Percentiles rank a stretch among this genome's conserved stretches.
Evolutionary conservation across 2,329 filamentous ascomycete genomes (phyloP).

Genomic region (Penicillium decumbens): DNA sequence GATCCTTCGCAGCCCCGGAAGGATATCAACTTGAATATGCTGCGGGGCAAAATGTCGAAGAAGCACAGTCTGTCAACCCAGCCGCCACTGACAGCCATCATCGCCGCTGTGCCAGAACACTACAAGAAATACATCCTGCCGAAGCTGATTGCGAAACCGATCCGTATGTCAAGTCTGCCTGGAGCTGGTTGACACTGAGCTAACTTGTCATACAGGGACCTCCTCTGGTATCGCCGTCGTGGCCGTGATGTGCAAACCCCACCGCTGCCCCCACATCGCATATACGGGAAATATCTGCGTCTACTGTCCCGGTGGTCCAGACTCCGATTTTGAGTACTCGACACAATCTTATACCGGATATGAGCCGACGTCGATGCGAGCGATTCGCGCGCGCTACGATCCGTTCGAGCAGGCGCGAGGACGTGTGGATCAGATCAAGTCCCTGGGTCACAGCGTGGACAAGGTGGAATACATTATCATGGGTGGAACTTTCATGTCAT

Average conservation of each 20-base stretch:
- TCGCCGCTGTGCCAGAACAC: conserved; percentile 96
- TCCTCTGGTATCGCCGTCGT: conserved; percentile 97
- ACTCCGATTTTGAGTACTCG: conserved; percentile 98
- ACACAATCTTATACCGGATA: conserved; percentile 99
- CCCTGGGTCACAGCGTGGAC: conserved; percentile 91
- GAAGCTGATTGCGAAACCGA: conserved; percentile 94
- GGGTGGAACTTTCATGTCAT: conserved; percentile 98
- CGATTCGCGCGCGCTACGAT: conserved; percentile 93
- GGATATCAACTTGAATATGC: conserved; percentile 86
- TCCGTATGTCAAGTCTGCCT: conserved; percentile 54
- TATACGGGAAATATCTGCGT: conserved; percentile 99
- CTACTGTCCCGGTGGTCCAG: conserved; percentile 94
- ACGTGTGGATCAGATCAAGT: conserved; percentile 93
- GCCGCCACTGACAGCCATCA: conserved; percentile 91
- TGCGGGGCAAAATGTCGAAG: conserved; percentile 82
- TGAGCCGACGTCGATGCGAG: conserved; percentile 96
- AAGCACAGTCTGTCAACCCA: conserved; percentile 86
- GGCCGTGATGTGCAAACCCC: conserved; percentile 99
- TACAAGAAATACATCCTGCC: conserved; percentile 99
- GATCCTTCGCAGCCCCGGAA: conserved; percentile 68
- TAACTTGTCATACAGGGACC: conserved; percentile 57
- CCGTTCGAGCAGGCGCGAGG: conserved; percentile 96
- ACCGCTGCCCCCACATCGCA: conserved; percentile 93
- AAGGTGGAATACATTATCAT: conserved; percentile 99
- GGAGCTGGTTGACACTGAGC: not conserved